Conservation (phyloP, 2,329 filamentous ascomycete species). For the Aspergillus sp. region DNA sequence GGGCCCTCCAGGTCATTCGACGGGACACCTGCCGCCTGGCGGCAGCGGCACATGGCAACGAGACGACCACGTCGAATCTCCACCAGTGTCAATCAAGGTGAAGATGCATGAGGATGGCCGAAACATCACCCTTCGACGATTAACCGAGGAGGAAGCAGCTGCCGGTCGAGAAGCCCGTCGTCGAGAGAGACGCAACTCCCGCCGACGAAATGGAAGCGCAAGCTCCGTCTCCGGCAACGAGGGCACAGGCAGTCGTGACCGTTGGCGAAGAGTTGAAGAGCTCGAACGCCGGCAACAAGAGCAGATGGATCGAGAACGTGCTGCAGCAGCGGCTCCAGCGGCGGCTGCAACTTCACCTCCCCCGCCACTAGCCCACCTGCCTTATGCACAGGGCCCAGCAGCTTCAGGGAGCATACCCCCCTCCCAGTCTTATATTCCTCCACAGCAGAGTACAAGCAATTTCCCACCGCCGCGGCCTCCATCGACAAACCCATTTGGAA, state of each 20-base stretch:
- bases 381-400: constrained; percentile 8
- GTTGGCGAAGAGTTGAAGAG: constrained; percentile 51
- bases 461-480: constrained; percentile 32
- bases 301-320: constrained; percentile 41
- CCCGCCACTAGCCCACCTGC: not conserved
- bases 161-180: constrained; percentile 58
- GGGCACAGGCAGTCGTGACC: constrained; percentile 37
- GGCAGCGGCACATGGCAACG: constrained; percentile 29
- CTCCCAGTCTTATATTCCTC: constrained; percentile 25
- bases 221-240: constrained; percentile 45
- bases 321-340: constrained; percentile 28
- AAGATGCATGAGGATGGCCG: constrained; percentile 65
- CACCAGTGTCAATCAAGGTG: constrained; percentile 64
- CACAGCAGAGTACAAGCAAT: constrained; percentile 20
- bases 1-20: constrained; percentile 30
- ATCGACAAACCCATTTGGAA: constrained; percentile 43
- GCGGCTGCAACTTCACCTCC: constrained; percentile 21
- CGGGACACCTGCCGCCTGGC: constrained; percentile 31
- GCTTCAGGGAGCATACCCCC: constrained; percentile 26
- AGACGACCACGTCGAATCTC: constrained; percentile 51
- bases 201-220: constrained; percentile 40
- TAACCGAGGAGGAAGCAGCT: constrained; percentile 63
- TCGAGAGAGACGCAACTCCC: constrained; percentile 43
- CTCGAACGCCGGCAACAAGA: constrained; percentile 49
- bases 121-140: constrained; percentile 60